Percentiles rank a stretch among this genome's conserved stretches.
These are phyloP conservation scores for Pseudogymnoascus sp. DNA, from an alignment of 2,329 filamentous ascomycete species.

Conservation along the genomic window DNA sequence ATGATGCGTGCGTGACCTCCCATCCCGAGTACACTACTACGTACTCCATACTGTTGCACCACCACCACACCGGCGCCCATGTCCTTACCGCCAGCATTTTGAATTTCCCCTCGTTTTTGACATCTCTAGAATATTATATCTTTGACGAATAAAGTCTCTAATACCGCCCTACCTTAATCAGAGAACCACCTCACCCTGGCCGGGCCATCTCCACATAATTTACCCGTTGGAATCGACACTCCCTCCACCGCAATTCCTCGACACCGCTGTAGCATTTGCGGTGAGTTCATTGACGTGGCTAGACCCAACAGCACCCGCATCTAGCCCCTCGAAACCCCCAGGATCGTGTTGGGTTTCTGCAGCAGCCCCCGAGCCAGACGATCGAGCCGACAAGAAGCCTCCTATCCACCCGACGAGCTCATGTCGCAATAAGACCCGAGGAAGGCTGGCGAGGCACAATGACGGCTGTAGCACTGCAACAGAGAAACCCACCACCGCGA, in stretches of 20 bases:
- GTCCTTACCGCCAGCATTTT: conserved; percentile 1
- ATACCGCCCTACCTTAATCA: not conserved
- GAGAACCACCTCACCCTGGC: not conserved
- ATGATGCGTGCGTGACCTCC: conserved; percentile 9
- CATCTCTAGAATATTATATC: conserved; percentile 1
- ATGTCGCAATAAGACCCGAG: conserved; percentile 8
- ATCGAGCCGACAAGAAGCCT: conserved; percentile 4
- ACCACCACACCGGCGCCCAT: not conserved
- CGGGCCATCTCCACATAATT: not conserved
- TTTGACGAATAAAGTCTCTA: conserved; percentile 3
- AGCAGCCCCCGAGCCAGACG: not conserved
- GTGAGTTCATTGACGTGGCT: conserved; percentile 1
- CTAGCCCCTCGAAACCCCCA: not conserved
- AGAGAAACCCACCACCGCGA: conserved; percentile 21
- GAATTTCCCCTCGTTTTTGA: not conserved
- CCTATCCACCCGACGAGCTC: not conserved
- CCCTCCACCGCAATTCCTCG: conserved; percentile 8
- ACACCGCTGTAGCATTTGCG: not conserved
- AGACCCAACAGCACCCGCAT: not conserved
- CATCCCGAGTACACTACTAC: conserved; percentile 6
- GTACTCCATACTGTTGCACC: not conserved
- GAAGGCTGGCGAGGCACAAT: conserved; percentile 21
- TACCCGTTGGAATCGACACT: not conserved
- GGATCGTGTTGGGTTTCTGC: not conserved
- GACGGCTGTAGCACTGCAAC: conserved; percentile 29